Evolutionary conservation across 2,329 filamentous ascomycete species (phyloP).

Genomic region (Akanthomyces dipterigenus): DNA sequence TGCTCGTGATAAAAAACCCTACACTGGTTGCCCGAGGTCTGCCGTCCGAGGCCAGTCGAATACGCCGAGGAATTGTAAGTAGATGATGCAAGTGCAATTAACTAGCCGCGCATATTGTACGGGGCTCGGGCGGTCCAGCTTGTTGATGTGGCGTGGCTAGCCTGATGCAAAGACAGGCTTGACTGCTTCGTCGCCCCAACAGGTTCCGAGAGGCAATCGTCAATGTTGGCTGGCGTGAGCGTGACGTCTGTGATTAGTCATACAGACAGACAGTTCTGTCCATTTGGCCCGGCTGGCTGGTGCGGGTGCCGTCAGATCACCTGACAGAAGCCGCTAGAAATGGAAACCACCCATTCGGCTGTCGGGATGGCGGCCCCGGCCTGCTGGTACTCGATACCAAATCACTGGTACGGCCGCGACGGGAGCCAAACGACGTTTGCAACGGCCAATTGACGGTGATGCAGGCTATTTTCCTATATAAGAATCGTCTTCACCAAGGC

Average conservation of each 20-base stretch:
- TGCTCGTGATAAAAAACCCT: background rate
- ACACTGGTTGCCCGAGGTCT: background rate
- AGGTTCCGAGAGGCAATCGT: background rate
- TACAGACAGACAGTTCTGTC: background rate
- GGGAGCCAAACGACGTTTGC: background rate
- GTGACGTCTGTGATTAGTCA: conserved; percentile 10
- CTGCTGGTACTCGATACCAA: background rate
- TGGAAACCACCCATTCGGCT: background rate
- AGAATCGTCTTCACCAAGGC: background rate
- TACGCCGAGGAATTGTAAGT: background rate
- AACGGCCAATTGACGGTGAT: background rate
- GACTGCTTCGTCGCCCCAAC: background rate
- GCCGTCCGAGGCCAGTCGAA: background rate
- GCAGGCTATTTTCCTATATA: background rate
- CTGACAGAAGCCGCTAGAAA: conserved; percentile 13
- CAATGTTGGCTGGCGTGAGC: background rate
- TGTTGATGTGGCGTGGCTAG: background rate
- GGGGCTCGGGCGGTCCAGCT: background rate
- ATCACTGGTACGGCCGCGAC: background rate
- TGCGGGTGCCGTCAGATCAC: conserved; percentile 1
- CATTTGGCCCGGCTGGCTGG: background rate
- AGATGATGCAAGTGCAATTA: background rate
- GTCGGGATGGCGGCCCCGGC: background rate
- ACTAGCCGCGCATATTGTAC: conserved; percentile 1
- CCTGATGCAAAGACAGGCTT: background rate